Conservation (phyloP, 2,329 filamentous ascomycete genomes). For the Nemania abortiva region DNA sequence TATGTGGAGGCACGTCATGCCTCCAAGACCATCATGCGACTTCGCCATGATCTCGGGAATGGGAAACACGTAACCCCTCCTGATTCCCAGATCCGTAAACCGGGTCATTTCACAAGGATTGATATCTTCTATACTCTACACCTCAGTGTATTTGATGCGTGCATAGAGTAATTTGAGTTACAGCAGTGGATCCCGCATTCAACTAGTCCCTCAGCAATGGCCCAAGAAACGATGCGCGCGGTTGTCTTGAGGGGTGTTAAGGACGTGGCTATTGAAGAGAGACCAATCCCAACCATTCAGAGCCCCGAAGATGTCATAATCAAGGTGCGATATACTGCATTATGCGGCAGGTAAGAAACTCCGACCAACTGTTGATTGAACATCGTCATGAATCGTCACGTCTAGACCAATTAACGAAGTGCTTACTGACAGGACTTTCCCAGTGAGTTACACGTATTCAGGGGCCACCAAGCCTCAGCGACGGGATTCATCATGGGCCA, state of each 20-base stretch:
- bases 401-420: not conserved
- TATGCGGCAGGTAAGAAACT: slow-evolving; percentile 34
- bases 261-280: slow-evolving; percentile 31
- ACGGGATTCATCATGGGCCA: slow-evolving; percentile 40
- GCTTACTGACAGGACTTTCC: not conserved
- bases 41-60: not conserved
- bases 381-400: not conserved
- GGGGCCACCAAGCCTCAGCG: slow-evolving; percentile 37
- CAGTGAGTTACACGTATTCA: slow-evolving; percentile 37
- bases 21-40: slow-evolving; percentile 6
- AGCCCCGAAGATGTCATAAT: slow-evolving; percentile 34
- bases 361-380: not conserved
- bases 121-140: not conserved
- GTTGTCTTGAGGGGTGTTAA: slow-evolving; percentile 36
- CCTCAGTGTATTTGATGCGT: not conserved
- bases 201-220: slow-evolving; percentile 15
- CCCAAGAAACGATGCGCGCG: slow-evolving; percentile 35
- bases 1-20: not conserved
- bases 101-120: not conserved
- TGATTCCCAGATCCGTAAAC: not conserved
- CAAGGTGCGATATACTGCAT: slow-evolving; percentile 37
- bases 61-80: not conserved
- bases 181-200: not conserved
- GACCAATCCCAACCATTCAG: slow-evolving; percentile 35
- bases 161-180: not conserved